Evolutionary conservation across 2,329 filamentous ascomycete species (phyloP).

Genomic region (Cordyceps pruinosa): DNA sequence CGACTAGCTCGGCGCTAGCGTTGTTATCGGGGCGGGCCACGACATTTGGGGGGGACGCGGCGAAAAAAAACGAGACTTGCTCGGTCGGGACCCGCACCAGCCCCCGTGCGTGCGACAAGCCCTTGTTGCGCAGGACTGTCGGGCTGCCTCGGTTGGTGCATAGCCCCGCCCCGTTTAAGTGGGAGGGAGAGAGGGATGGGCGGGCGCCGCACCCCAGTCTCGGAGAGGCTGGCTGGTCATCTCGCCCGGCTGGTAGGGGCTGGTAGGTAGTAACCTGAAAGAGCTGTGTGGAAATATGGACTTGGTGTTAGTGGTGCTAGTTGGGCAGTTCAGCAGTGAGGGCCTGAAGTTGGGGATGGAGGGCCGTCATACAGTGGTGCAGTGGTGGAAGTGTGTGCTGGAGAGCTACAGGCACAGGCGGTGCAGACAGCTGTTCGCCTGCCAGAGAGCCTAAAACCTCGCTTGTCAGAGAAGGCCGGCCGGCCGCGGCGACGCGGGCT

Average conservation of each 20-base stretch:
- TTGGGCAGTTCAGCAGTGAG: neutral
- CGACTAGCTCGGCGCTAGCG: slow-evolving; percentile 8
- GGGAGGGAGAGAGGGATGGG: neutral
- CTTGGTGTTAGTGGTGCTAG: too few species aligned
- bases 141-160: neutral
- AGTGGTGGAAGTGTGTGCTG: neutral
- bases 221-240: neutral
- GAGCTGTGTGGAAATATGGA: too few species aligned
- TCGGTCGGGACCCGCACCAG: too few species aligned
- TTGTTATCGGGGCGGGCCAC: slow-evolving; percentile 4
- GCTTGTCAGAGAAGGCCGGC: neutral
- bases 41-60: too few species aligned
- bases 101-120: too few species aligned
- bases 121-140: neutral
- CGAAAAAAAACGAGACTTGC: too few species aligned
- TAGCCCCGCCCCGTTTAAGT: neutral
- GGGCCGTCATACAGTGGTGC: neutral
- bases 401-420: too few species aligned
- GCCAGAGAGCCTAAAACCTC: neutral
- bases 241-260: neutral
- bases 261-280: neutral
- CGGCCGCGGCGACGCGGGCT: neutral
- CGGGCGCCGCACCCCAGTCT: slow-evolving; percentile 3
- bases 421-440: too few species aligned
- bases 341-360: neutral